Evolutionary conservation across 148 eudicot species (phyloP).

Genomic region (Rhododendron simsii): DNA sequence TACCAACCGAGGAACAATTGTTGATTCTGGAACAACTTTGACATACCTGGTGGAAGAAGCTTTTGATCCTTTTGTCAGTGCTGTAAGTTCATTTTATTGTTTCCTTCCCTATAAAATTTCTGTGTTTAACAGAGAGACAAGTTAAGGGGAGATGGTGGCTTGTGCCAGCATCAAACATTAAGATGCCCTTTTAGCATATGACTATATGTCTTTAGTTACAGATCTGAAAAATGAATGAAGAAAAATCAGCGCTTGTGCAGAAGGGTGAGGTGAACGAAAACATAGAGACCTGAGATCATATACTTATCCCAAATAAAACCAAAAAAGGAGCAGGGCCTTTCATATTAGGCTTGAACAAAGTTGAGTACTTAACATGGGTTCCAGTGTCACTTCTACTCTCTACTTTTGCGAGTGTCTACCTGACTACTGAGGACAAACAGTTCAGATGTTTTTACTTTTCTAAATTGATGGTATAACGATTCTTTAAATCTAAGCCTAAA

Average conservation of each 20-base stretch:
- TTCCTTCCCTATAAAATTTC: neutral
- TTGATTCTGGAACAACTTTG: constrained; percentile 95
- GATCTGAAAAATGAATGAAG: neutral
- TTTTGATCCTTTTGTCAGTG: constrained; percentile 72
- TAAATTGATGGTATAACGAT: neutral
- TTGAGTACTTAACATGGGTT: neutral
- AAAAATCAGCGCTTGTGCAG: neutral
- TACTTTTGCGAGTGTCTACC: neutral
- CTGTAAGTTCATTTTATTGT: constrained; percentile 47
- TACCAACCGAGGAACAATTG: constrained; percentile 68
- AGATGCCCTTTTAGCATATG: neutral
- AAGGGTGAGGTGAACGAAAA: neutral
- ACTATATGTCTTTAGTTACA: neutral
- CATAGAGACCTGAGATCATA: neutral
- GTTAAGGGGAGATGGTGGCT: neutral
- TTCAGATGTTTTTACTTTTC: neutral
- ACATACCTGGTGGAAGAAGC: constrained; percentile 88
- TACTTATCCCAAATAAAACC: neutral
- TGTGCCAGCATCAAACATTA: neutral
- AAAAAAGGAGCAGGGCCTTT: neutral
- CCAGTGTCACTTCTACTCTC: neutral
- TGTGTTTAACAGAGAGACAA: neutral
- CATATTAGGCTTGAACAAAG: neutral
- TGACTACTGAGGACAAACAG: neutral
- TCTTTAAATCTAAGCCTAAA: neutral